Evolutionary conservation across 257 asterid species (phyloP).

Genomic region (Parsonsia alboflavescens): DNA sequence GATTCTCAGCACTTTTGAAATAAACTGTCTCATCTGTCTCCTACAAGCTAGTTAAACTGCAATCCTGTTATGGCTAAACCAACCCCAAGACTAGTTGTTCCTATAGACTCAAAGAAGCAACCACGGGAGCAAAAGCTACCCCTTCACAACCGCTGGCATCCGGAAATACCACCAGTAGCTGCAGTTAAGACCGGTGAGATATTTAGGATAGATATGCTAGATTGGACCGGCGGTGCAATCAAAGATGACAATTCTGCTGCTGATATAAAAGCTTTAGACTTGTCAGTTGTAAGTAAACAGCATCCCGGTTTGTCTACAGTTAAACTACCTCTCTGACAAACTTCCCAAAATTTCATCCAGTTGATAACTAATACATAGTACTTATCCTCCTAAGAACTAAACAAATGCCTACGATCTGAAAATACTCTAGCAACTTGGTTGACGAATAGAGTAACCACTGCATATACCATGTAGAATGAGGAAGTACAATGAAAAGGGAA

Average conservation of each 20-base stretch:
- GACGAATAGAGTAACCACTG: background rate
- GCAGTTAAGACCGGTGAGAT: slow-evolving; percentile 36
- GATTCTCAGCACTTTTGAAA: background rate
- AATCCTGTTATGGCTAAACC: slow-evolving; percentile 56
- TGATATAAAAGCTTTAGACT: slow-evolving; percentile 47
- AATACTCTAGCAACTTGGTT: background rate
- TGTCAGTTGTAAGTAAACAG: slow-evolving; percentile 41
- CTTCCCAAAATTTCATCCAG: background rate
- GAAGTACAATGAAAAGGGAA: background rate
- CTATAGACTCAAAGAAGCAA: slow-evolving; percentile 38
- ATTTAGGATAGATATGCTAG: slow-evolving; percentile 46
- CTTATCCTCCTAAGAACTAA: background rate
- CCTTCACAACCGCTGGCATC: slow-evolving; percentile 50
- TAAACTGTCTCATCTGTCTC: background rate
- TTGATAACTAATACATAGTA: background rate
- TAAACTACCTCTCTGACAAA: background rate
- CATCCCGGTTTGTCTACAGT: background rate
- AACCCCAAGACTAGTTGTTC: slow-evolving; percentile 47
- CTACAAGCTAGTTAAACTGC: background rate
- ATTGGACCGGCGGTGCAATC: slow-evolving; percentile 56
- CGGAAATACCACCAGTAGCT: slow-evolving; percentile 38
- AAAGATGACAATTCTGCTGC: slow-evolving; percentile 43
- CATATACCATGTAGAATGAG: background rate
- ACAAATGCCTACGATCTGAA: background rate
- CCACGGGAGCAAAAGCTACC: slow-evolving; percentile 37